Evolutionary conservation across 768 basidiomycete species (phyloP).

Genomic region (Psilocybe azurescens): DNA sequence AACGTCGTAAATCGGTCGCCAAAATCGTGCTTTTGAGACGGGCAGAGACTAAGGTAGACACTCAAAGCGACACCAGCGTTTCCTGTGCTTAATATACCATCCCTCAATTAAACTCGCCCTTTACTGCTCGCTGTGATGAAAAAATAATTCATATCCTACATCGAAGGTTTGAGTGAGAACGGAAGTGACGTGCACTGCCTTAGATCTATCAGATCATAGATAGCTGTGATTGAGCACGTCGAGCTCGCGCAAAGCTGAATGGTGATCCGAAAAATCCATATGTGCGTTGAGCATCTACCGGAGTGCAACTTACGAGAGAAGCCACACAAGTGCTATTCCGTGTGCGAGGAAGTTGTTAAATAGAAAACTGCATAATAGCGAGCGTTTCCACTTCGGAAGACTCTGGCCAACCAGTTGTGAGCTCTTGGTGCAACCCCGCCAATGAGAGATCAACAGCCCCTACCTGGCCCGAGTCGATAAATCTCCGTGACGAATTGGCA

Average conservation of each 20-base stretch:
- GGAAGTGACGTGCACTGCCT: constrained; percentile 1
- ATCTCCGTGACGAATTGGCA: neutral
- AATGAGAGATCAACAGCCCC: no score
- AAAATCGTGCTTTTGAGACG: no score
- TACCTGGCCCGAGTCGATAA: no score
- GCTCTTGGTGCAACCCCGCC: no score
- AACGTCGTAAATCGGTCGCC: no score
- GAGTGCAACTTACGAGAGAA: neutral
- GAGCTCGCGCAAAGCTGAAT: neutral
- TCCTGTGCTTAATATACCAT: no score
- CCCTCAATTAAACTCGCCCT: no score
- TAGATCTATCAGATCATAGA: neutral
- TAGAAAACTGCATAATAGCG: neutral
- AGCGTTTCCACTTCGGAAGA: neutral
- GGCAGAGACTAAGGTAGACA: no score
- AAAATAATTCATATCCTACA: neutral
- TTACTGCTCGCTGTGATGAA: neutral
- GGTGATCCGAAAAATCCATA: neutral
- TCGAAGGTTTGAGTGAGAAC: neutral
- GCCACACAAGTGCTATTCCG: neutral
- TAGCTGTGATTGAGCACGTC: neutral
- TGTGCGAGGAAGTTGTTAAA: neutral
- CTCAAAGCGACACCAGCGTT: no score
- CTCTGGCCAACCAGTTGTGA: no score
- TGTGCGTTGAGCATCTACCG: neutral